Evolutionary conservation across 2,329 filamentous ascomycete genomes (phyloP).

Genomic region (Exophiala alcalophila): DNA sequence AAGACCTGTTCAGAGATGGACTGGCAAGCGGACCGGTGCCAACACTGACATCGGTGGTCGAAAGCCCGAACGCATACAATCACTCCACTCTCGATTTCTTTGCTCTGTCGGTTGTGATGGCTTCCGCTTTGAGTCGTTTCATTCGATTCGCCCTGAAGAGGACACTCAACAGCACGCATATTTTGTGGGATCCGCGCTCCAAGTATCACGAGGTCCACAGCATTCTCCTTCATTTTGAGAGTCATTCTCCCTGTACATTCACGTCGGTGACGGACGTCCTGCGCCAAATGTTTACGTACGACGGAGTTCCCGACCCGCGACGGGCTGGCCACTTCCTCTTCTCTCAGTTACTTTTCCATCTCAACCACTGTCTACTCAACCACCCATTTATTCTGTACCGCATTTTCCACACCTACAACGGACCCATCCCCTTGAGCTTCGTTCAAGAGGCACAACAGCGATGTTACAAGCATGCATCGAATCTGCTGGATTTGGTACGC

Average conservation of each 20-base stretch:
- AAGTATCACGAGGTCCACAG: constrained; percentile 14
- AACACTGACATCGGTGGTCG: constrained; percentile 8
- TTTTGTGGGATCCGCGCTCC: constrained; percentile 14
- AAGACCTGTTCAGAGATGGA: constrained; percentile 13
- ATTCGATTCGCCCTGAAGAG: constrained; percentile 13
- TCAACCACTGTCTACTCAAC: constrained; percentile 38
- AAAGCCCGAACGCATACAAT: constrained; percentile 2
- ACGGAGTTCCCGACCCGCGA: not conserved
- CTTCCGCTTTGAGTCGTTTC: constrained; percentile 13
- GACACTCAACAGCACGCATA: constrained; percentile 3
- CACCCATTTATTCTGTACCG: constrained; percentile 38
- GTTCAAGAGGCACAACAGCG: constrained; percentile 31
- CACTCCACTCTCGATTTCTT: constrained; percentile 9
- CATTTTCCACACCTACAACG: constrained; percentile 30
- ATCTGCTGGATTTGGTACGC: constrained; percentile 32
- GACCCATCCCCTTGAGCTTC: constrained; percentile 36
- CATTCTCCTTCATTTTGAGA: constrained; percentile 13
- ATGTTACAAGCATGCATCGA: constrained; percentile 34
- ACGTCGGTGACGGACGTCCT: constrained; percentile 1
- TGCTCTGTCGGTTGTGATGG: constrained; percentile 13
- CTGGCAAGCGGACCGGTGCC: constrained; percentile 1
- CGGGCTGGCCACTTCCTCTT: constrained; percentile 33
- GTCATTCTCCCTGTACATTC: constrained; percentile 10
- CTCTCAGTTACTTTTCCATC: constrained; percentile 36
- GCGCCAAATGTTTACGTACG: not conserved